These are phyloP conservation scores for Scedosporium dehoogii DNA, from an alignment of 2,329 filamentous ascomycete species.

Conservation along the genomic window DNA sequence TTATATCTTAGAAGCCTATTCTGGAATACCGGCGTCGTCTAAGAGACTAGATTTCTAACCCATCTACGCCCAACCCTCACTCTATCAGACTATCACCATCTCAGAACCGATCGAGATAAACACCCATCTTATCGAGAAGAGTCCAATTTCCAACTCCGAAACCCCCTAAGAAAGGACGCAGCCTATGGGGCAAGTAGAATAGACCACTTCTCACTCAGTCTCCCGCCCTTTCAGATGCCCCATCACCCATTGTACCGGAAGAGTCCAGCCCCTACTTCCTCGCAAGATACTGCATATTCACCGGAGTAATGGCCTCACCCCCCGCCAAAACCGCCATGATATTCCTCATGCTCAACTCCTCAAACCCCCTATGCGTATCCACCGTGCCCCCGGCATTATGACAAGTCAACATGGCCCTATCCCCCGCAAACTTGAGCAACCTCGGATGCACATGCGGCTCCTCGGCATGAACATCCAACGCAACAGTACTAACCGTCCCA, in stretches of 20 bases:
- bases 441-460: slow-evolving; percentile 46
- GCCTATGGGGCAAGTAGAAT: no score
- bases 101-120: no score
- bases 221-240: not conserved
- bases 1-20: no score
- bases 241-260: not conserved
- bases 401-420: slow-evolving; percentile 49
- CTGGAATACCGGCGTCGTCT: not conserved
- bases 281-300: slow-evolving; percentile 47
- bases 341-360: slow-evolving; percentile 58
- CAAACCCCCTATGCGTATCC: slow-evolving; percentile 56
- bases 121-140: no score
- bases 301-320: slow-evolving; percentile 45
- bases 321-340: slow-evolving; percentile 48
- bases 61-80: not conserved
- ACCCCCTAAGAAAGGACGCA: no score
- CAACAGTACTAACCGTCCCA: slow-evolving; percentile 39
- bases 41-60: not conserved
- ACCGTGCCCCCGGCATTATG: slow-evolving; percentile 60
- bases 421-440: slow-evolving; percentile 28
- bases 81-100: not conserved
- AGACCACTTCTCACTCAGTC: not conserved
- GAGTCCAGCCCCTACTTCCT: slow-evolving; percentile 4
- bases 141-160: no score
- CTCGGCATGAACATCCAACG: slow-evolving; percentile 53